Conservation (phyloP, 2,329 filamentous ascomycete genomes). For the Pseudogymnoascus sp. region DNA sequence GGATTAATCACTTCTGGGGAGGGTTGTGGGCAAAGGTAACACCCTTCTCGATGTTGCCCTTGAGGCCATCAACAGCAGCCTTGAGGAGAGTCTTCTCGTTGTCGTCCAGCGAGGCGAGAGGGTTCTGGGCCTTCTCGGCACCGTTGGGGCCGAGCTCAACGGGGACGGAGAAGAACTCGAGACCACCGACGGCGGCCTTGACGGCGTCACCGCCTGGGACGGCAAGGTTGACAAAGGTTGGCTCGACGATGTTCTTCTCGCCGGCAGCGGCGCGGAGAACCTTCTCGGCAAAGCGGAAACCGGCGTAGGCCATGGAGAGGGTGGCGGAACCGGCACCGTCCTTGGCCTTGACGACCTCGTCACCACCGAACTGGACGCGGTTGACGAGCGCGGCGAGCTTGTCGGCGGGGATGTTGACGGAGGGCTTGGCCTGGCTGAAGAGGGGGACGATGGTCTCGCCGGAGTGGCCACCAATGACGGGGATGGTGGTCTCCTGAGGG, state of each 20-base stretch:
- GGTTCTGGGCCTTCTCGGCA: conserved; percentile 76
- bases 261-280: conserved; percentile 88
- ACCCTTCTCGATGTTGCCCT: conserved; percentile 92
- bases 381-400: conserved; percentile 87
- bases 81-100: conserved; percentile 84
- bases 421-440: conserved; percentile 82
- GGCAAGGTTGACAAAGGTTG: conserved; percentile 93
- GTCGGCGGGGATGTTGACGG: conserved; percentile 73
- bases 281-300: conserved; percentile 92
- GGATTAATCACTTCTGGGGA: conserved; percentile 69
- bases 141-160: conserved; percentile 85
- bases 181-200: conserved; percentile 64
- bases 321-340: conserved; percentile 85
- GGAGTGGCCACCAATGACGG: conserved; percentile 94
- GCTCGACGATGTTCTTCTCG: conserved; percentile 87
- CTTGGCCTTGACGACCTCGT: conserved; percentile 94
- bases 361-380: conserved; percentile 96
- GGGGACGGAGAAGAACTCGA: conserved; percentile 93
- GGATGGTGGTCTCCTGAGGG: conserved; percentile 74
- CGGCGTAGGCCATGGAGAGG: conserved; percentile 91
- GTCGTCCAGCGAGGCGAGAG: conserved; percentile 67
- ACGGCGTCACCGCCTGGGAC: conserved; percentile 81
- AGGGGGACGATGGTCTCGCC: conserved; percentile 97
- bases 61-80: conserved; percentile 66
- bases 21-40: conserved; percentile 81